Percentiles rank a stretch among this genome's conserved stretches.
Conservation (phyloP, 805 yeast genomes). For the Pichia californica region DNA sequence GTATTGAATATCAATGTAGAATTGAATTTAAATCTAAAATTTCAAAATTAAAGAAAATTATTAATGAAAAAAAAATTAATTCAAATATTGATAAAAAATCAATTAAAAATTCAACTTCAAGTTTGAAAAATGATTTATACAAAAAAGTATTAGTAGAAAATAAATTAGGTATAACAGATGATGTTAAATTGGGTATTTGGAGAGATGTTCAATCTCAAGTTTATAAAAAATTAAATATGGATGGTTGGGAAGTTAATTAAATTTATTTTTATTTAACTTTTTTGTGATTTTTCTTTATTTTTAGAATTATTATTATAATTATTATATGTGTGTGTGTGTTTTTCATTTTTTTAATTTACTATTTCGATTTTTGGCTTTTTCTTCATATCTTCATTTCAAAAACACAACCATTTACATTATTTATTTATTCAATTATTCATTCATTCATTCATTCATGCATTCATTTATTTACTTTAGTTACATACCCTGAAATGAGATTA, state of each 20-base stretch:
- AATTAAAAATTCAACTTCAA: not conserved
- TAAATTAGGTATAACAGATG: conserved; percentile 35
- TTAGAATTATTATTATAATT: too few species aligned
- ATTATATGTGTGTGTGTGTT: too few species aligned
- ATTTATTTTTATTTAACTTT: not conserved
- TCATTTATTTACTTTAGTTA: too few species aligned
- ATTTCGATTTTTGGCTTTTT: not conserved
- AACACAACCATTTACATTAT: not conserved
- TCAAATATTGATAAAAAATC: not conserved
- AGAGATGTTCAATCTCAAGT: conserved; percentile 55
- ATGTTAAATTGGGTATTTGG: conserved; percentile 58
- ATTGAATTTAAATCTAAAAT: conserved; percentile 53
- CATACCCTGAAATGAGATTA: too few species aligned
- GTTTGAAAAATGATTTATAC: conserved; percentile 14
- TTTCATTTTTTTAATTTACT: not conserved
- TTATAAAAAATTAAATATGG: conserved; percentile 51
- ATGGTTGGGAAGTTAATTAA: conserved; percentile 17
- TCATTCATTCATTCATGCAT: too few species aligned
- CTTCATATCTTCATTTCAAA: not conserved
- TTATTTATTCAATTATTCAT: not conserved
- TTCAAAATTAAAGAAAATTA: conserved; percentile 37
- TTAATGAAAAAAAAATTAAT: conserved; percentile 11
- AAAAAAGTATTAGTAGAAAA: conserved; percentile 23
- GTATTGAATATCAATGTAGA: conserved; percentile 67
- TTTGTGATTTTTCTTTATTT: too few species aligned